A percentile compares a stretch with the other conserved stretches of the same genome.
Conservation (phyloP, 257 asterid genomes). For the Euphrasia confusa region DNA sequence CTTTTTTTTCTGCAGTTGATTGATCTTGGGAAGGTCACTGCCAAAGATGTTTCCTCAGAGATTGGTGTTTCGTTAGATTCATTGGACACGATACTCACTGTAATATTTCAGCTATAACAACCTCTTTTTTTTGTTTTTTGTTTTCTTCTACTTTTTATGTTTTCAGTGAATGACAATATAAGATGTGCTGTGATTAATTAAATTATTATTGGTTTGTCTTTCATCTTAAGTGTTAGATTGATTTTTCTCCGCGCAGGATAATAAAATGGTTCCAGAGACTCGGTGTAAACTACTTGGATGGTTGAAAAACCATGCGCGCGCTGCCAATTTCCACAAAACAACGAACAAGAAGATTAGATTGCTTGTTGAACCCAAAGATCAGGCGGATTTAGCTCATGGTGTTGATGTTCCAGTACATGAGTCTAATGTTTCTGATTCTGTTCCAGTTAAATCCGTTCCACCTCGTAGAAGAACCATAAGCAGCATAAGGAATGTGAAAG, state of each 20-base stretch:
- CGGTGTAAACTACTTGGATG: slow-evolving; percentile 60
- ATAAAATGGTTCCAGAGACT: slow-evolving; percentile 46
- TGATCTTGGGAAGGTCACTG: slow-evolving; percentile 67
- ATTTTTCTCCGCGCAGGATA: slow-evolving; percentile 50
- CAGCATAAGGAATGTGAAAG: slow-evolving; percentile 42
- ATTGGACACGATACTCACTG: slow-evolving; percentile 52
- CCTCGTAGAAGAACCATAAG: slow-evolving; percentile 77
- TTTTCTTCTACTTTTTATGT: background rate
- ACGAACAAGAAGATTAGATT: slow-evolving; percentile 47
- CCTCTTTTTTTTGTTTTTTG: slow-evolving; percentile 20
- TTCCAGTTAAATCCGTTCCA: slow-evolving; percentile 72
- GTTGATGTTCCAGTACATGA: slow-evolving; percentile 40
- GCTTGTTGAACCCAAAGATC: slow-evolving; percentile 32
- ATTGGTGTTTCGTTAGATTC: slow-evolving; percentile 71
- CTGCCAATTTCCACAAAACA: slow-evolving; percentile 48
- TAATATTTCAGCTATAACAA: slow-evolving; percentile 38
- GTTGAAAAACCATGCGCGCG: slow-evolving; percentile 64
- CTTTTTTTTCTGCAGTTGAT: slow-evolving; percentile 49
- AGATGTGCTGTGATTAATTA: slow-evolving; percentile 15
- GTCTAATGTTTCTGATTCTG: slow-evolving; percentile 45
- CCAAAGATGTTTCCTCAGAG: slow-evolving; percentile 66
- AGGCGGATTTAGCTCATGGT: slow-evolving; percentile 43
- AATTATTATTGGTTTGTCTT: slow-evolving; percentile 11
- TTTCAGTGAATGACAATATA: slow-evolving; percentile 21
- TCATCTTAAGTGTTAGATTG: slow-evolving; percentile 7